Evolutionary conservation across 805 yeast species (phyloP).

Genomic region (Hanseniaspora clermontiae): DNA sequence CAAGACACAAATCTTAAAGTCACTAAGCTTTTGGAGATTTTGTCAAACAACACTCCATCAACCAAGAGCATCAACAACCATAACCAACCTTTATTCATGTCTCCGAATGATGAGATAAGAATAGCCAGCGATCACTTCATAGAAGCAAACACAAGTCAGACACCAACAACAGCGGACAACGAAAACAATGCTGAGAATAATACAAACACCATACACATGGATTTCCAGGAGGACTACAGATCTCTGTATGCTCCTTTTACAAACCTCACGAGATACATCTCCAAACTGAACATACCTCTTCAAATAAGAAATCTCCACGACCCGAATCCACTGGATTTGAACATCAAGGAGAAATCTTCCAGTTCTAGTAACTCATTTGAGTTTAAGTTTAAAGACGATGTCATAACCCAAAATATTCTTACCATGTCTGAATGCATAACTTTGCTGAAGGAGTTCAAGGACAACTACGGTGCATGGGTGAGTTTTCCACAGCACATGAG

Average conservation of each 20-base stretch:
- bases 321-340: slow-evolving; percentile 10
- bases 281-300: slow-evolving; percentile 10
- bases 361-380: not conserved
- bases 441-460: slow-evolving; percentile 45
- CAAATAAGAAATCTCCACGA: slow-evolving; percentile 14
- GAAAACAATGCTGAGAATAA: not conserved
- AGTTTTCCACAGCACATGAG: slow-evolving; percentile 47
- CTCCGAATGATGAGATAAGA: not conserved
- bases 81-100: not conserved
- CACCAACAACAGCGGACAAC: not conserved
- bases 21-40: slow-evolving; percentile 5
- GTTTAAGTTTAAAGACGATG: slow-evolving; percentile 29
- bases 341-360: slow-evolving; percentile 16
- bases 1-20: slow-evolving; percentile 12
- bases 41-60: not conserved
- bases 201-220: not conserved
- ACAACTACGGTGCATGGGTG: slow-evolving; percentile 67
- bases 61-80: not conserved
- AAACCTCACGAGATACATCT: slow-evolving; percentile 3
- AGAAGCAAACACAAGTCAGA: not conserved
- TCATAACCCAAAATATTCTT: slow-evolving; percentile 40
- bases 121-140: too few relatives aligned
- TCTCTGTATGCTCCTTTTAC: slow-evolving; percentile 12
- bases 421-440: slow-evolving; percentile 36
- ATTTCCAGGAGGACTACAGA: slow-evolving; percentile 2